Percentiles rank a stretch among this genome's conserved stretches.
phyloP scores from a whole-genome alignment of 2,329 filamentous ascomycete species.

The Akanthomyces dipterigenus region DNA sequence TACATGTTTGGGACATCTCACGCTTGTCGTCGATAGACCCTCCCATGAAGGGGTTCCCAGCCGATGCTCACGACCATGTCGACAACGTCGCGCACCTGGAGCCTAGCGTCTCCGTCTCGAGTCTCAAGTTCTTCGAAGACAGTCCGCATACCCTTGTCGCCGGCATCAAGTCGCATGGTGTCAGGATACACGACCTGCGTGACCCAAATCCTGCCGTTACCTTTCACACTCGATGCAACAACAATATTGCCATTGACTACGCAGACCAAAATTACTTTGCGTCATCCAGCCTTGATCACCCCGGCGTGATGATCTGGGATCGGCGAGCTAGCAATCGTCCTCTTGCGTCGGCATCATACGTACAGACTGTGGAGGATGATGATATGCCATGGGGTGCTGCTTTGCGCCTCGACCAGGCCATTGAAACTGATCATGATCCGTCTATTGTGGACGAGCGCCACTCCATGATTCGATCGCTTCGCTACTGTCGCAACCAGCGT shows the following conservation, averaged over 20 bases:
- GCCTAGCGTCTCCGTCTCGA: conserved; percentile 68
- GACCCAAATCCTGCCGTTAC: conserved; percentile 46
- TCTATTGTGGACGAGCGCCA: conserved; percentile 47
- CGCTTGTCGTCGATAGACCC: conserved; percentile 47
- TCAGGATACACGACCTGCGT: conserved; percentile 72
- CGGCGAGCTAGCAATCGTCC: conserved; percentile 53
- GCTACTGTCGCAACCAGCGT: conserved; percentile 56
- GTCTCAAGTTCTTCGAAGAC: conserved; percentile 74
- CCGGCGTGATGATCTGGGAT: conserved; percentile 73
- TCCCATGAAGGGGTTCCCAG: conserved; percentile 42
- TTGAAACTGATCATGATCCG: conserved; percentile 47
- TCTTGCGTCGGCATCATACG: conserved; percentile 46
- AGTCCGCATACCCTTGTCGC: conserved; percentile 69
- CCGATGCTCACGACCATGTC: conserved; percentile 41
- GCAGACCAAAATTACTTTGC: conserved; percentile 78
- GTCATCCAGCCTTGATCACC: conserved; percentile 68
- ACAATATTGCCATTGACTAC: conserved; percentile 71
- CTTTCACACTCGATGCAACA: conserved; percentile 62
- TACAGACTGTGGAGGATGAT: conserved; percentile 53
- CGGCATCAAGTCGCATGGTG: conserved; percentile 67
- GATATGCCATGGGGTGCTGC: conserved; percentile 57
- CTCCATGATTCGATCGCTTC: conserved; percentile 55
- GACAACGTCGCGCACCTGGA: conserved; percentile 55
- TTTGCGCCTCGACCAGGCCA: conserved; percentile 49
- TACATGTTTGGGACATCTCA: conserved; percentile 77